Percentiles rank a stretch among this genome's conserved stretches.
These are phyloP conservation scores for Parietichytrium sp. DNA, from an alignment of 108 stramenopile genomes.

Conservation along the genomic window DNA sequence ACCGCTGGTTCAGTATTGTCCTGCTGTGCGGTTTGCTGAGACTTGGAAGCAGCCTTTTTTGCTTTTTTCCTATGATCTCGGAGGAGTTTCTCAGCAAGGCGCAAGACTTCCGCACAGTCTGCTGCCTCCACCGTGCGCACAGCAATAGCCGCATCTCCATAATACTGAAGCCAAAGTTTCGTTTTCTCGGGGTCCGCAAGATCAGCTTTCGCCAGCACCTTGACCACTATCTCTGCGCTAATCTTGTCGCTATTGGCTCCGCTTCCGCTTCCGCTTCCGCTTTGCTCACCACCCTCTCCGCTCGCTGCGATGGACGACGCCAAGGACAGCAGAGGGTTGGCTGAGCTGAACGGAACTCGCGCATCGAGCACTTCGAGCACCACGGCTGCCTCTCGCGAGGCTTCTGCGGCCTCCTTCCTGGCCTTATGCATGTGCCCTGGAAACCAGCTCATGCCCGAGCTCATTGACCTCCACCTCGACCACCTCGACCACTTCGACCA, in stretches of 20 bases:
- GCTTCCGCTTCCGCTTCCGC: too few species aligned
- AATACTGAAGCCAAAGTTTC: background rate
- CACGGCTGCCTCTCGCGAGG: background rate
- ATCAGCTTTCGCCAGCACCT: background rate
- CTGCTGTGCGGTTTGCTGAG: background rate
- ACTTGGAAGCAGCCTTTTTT: background rate
- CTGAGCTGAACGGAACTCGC: constrained; percentile 18
- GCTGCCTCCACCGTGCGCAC: background rate
- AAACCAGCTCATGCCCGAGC: background rate
- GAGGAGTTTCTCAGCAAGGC: background rate
- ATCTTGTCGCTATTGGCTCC: too few species aligned
- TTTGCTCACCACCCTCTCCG: too few species aligned
- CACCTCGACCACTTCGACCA: too few species aligned
- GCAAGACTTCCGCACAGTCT: background rate
- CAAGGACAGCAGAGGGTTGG: constrained; percentile 30
- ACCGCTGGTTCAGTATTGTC: too few species aligned
- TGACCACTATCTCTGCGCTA: too few species aligned
- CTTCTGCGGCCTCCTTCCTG: constrained; percentile 1
- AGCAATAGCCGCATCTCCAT: background rate
- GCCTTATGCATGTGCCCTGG: constrained; percentile 37
- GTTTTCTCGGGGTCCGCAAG: constrained; percentile 22
- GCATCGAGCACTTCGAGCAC: constrained; percentile 21
- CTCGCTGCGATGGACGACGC: too few species aligned
- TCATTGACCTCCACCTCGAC: too few species aligned
- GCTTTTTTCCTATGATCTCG: too few species aligned